phyloP scores from a whole-genome alignment of 192 early-diverging fungal genomes.

The Linnemannia elongata region DNA sequence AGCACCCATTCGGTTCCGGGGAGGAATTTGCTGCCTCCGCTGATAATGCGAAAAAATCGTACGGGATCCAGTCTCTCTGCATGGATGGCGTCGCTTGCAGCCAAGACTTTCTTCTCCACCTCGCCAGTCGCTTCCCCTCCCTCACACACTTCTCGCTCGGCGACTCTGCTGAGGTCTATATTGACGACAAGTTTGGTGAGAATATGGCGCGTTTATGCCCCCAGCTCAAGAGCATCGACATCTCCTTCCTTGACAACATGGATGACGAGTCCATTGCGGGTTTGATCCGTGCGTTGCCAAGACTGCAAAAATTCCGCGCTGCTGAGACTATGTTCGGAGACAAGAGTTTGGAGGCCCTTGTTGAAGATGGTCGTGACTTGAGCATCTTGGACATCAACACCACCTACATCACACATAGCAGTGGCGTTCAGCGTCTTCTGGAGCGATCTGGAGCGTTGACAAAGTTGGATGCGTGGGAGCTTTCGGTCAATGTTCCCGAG shows the following conservation, averaged over 20 bases:
- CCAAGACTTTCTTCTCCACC: slow-evolving; percentile 31
- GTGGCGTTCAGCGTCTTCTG: slow-evolving; percentile 25
- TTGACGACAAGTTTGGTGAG: slow-evolving; percentile 11
- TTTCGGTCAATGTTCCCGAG: slow-evolving; percentile 16
- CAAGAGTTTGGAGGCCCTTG: slow-evolving; percentile 13
- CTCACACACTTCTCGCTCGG: slow-evolving; percentile 21
- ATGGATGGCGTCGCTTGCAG: slow-evolving; percentile 26
- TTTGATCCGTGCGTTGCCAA: slow-evolving; percentile 23
- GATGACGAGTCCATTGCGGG: slow-evolving; percentile 26
- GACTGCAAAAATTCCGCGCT: slow-evolving; percentile 17
- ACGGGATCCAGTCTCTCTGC: slow-evolving; percentile 25
- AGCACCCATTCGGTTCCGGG: slow-evolving; percentile 30
- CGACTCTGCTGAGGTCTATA: slow-evolving; percentile 21
- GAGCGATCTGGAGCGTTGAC: slow-evolving; percentile 13
- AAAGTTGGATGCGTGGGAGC: slow-evolving; percentile 20
- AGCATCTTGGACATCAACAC: slow-evolving; percentile 18
- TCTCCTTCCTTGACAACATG: slow-evolving; percentile 22
- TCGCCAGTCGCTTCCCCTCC: slow-evolving; percentile 32
- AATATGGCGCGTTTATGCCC: slow-evolving; percentile 31
- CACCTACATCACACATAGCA: slow-evolving; percentile 14
- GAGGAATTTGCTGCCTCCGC: slow-evolving; percentile 33
- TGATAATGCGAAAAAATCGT: slow-evolving; percentile 10
- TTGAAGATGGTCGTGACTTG: slow-evolving; percentile 17
- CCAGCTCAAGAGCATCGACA: slow-evolving; percentile 28
- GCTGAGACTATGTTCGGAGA: slow-evolving; percentile 26